phyloP scores from a whole-genome alignment of 495 filamentous ascomycete genomes.

The Oleoguttula mirabilis region DNA sequence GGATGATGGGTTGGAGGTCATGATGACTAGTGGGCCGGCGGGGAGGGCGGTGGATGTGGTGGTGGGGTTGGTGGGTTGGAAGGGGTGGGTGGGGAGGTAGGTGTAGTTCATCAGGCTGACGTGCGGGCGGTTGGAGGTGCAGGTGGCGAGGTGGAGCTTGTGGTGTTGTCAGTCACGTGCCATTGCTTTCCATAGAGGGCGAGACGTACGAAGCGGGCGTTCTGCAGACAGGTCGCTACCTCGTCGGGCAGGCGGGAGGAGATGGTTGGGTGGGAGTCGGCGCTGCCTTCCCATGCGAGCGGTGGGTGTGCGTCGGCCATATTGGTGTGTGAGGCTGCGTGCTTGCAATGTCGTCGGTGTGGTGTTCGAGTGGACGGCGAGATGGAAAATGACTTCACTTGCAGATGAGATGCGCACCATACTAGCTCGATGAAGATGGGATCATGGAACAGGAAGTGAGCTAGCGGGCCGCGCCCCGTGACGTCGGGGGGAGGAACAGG shows the following conservation, averaged over 20 bases:
- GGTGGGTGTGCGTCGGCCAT: slow-evolving; percentile 18
- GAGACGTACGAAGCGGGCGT: slow-evolving; percentile 73
- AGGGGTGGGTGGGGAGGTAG: slow-evolving; percentile 73
- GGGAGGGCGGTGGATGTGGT: slow-evolving; percentile 34
- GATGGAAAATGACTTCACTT: too few relatives aligned
- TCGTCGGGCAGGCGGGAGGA: slow-evolving; percentile 62
- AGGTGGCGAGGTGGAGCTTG: slow-evolving; percentile 91
- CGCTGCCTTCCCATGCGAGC: slow-evolving; percentile 18
- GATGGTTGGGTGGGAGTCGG: slow-evolving; percentile 38
- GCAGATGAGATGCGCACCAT: too few relatives aligned
- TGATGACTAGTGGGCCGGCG: slow-evolving; percentile 52
- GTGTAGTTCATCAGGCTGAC: slow-evolving; percentile 99
- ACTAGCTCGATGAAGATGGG: too few relatives aligned
- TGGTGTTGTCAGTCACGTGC: neutral
- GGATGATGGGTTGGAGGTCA: slow-evolving; percentile 82
- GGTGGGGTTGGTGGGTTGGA: slow-evolving; percentile 39
- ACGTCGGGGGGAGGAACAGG: too few relatives aligned
- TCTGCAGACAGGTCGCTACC: slow-evolving; percentile 81
- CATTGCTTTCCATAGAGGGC: neutral
- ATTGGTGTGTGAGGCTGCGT: too few relatives aligned
- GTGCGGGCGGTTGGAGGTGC: slow-evolving; percentile 68
- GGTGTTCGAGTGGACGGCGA: too few relatives aligned
- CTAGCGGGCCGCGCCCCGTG: too few relatives aligned
- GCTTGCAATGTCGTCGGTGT: too few relatives aligned
- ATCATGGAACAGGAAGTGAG: too few relatives aligned